Evolutionary conservation across 768 basidiomycete species (phyloP).

Genomic region (Gelatoporia subvermispora): DNA sequence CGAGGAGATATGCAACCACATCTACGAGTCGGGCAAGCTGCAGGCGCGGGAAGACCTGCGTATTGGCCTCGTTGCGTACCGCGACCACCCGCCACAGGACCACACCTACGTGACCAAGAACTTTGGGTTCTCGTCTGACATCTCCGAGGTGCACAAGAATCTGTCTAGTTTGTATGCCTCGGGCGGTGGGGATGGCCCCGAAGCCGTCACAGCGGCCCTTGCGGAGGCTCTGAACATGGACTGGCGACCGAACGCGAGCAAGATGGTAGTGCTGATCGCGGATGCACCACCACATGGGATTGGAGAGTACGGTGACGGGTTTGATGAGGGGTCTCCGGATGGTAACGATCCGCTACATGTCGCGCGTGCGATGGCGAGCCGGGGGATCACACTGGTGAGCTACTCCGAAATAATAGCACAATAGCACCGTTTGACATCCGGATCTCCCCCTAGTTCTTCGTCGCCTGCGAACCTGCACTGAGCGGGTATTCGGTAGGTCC

Average conservation of each 20-base stretch:
- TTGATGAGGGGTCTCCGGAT: constrained; percentile 92
- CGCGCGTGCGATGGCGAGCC: constrained; percentile 83
- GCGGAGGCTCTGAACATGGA: constrained; percentile 84
- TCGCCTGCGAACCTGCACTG: constrained; percentile 96
- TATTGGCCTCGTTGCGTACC: constrained; percentile 90
- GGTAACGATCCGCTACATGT: constrained; percentile 86
- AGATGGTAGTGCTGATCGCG: constrained; percentile 95
- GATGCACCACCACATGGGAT: constrained; percentile 98
- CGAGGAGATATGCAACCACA: constrained; percentile 90
- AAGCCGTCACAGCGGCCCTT: constrained; percentile 92
- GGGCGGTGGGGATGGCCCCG: constrained; percentile 92
- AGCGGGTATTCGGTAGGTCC: constrained; percentile 80
- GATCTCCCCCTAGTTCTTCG: constrained; percentile 70
- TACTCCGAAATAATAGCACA: not conserved
- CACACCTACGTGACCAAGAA: constrained; percentile 92
- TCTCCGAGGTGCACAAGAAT: constrained; percentile 78
- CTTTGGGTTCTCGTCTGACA: constrained; percentile 92
- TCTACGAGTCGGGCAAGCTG: constrained; percentile 92
- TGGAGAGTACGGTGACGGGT: constrained; percentile 95
- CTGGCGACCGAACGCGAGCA: constrained; percentile 84
- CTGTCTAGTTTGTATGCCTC: constrained; percentile 82
- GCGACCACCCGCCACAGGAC: constrained; percentile 97
- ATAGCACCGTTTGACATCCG: not conserved
- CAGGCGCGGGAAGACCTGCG: constrained; percentile 82
- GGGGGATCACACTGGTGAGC: constrained; percentile 85